Evolutionary conservation across 331 rosid species (phyloP).

Genomic region (Malus hybrid): DNA sequence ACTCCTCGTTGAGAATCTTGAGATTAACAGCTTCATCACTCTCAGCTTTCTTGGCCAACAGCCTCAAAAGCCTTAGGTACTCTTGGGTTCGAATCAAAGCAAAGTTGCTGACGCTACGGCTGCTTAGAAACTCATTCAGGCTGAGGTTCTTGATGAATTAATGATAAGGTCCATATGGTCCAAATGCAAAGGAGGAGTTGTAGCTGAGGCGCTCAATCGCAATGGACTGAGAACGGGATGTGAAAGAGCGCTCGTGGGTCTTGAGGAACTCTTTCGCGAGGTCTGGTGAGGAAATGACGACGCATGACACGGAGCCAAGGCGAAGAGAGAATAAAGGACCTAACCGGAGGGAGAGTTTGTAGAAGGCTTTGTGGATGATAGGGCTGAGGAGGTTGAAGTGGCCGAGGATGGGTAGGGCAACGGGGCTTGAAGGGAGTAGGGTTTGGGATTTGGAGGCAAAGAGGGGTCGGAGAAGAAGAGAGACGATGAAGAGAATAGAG

Average conservation of each 20-base stretch:
- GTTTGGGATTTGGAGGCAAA: background rate
- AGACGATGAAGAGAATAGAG: constrained; percentile 2
- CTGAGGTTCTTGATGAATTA: constrained; percentile 47
- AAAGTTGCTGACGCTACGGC: constrained; percentile 17
- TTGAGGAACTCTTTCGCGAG: constrained; percentile 47
- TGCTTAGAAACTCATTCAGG: constrained; percentile 37
- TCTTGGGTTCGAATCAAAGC: constrained; percentile 19
- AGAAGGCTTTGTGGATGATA: constrained; percentile 38
- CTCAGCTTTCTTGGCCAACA: constrained; percentile 14
- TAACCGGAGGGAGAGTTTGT: constrained; percentile 20
- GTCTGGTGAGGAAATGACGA: constrained; percentile 25
- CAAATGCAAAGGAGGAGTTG: constrained; percentile 32
- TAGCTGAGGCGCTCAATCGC: constrained; percentile 36
- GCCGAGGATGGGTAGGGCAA: constrained; percentile 28
- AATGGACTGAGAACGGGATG: constrained; percentile 7
- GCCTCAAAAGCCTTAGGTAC: background rate
- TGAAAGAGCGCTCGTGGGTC: constrained; percentile 32
- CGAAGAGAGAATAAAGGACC: constrained; percentile 44
- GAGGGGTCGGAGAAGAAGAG: background rate
- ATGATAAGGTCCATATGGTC: constrained; percentile 46
- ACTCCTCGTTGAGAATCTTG: constrained; percentile 18
- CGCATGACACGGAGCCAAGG: constrained; percentile 36
- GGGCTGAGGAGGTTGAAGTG: constrained; percentile 53
- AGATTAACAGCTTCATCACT: constrained; percentile 20
- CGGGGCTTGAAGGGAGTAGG: constrained; percentile 25